Conservation (phyloP, 495 filamentous ascomycete genomes). For the Parathielavia appendiculata region DNA sequence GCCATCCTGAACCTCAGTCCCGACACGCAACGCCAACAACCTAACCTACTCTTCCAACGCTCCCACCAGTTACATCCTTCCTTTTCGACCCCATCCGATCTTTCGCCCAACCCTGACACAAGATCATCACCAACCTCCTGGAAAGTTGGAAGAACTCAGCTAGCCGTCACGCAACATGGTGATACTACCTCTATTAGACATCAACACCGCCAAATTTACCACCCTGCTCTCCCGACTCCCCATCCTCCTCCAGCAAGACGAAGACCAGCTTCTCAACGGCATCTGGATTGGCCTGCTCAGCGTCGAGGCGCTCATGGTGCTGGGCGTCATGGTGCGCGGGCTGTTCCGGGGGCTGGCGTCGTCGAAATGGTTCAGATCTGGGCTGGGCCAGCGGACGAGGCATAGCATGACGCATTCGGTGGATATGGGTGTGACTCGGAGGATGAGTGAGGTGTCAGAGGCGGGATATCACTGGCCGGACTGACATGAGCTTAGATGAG, state of each 20-base stretch:
- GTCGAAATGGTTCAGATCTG: not conserved
- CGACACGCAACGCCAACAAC: no score
- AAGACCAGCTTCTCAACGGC: constrained; percentile 40
- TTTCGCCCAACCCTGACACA: no score
- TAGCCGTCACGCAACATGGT: not conserved
- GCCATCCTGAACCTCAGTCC: no score
- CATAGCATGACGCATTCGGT: not conserved
- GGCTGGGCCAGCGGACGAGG: no score
- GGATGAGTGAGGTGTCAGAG: not conserved
- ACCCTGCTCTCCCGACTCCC: constrained; percentile 12
- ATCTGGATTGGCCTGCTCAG: constrained; percentile 44
- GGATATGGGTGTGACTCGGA: not conserved
- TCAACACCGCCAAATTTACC: constrained; percentile 1
- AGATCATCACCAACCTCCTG: no score
- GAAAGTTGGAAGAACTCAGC: no score
- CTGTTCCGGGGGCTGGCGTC: constrained; percentile 22
- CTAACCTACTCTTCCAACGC: no score
- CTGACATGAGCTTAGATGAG: no score
- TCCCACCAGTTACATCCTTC: no score
- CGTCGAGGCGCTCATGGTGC: constrained; percentile 40
- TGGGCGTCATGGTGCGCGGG: constrained; percentile 30
- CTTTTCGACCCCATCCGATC: no score
- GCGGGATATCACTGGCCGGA: no score
- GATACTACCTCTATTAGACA: not conserved
- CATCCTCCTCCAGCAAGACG: constrained; percentile 13